Base-by-base conservation (phyloP, 139 green algal genomes). In the Microglena sp. region DNA sequence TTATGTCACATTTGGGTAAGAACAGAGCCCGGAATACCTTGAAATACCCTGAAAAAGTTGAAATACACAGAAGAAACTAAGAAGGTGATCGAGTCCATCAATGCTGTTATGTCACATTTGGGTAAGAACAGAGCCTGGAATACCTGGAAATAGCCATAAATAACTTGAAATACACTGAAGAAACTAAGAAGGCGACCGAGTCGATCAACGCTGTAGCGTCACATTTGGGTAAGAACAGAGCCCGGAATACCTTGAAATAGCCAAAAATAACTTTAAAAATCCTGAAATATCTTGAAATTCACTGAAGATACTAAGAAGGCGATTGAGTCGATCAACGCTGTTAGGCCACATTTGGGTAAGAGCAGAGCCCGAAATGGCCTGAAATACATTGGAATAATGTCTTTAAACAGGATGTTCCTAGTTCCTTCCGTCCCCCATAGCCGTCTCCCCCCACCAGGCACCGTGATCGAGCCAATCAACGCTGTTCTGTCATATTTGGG, bases 171-270 rank as follows among this genome's bases (percentile, higher is more conserved):
- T 65, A 55, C 33, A 5, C 24, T 22, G 58, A 65, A 34, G 58
- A 65, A 34, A 53, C 58, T 4, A 65, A 65, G 58, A 65, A 65
- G 34, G 40, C 18, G 40, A 15, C 69, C 26, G 68, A 74, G 46
- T 55, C 82, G 31, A 95, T 97, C 77, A 93, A 97, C 53, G 83
- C 87, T 0, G 84, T 86, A 0, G 94, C 98, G 71, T 34, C 29
- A 15, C 83, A 92, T 73, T 62, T 94, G 32, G 91, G 92, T 7
- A 22, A 71, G 11, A 4, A 5, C 11, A n/a, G 18, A n/a, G 40
- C 40, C n/a, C n/a, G n/a, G n/a, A n/a, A n/a, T n/a, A n/a, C n/a
- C n/a, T n/a, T n/a, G n/a, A n/a, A n/a, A n/a, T n/a, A n/a, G n/a
- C n/a, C n/a, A n/a, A n/a, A n/a, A n/a, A n/a, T n/a, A n/a, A n/a